Base-by-base conservation (phyloP, 768 basidiomycete genomes). In the Crepidotus variabilis region DNA sequence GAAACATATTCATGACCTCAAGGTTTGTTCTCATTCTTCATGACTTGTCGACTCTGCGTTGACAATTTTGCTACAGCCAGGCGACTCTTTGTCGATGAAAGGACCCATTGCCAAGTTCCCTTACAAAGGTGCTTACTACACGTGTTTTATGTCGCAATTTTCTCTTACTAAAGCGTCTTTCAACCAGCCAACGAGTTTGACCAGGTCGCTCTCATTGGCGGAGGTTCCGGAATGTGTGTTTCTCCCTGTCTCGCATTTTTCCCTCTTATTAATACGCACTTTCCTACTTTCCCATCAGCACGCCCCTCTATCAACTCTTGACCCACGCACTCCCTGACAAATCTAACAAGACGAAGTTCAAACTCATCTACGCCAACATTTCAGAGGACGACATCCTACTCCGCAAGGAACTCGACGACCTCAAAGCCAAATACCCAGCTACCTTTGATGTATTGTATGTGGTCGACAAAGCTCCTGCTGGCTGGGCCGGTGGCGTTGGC, bases 311-410 rank as follows among this genome's bases (percentile, higher is more conserved):
- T 75, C 92, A 93, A 71, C 74, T 97, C 63, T 67, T 95, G 47
- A 77, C 77, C 46, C 84, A 94, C 68, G 88, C 92, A 8, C 82
- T 83, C 46, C 63, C 84, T 0, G 86, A 92, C 65, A 78, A 82
- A 32, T 63, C 72, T 43, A 97, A 98, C 83, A 92, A 87, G 76
- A 98, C 97, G 58, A 94, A 94, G 65, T 97, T 92, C 78, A 96
- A 87, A 48, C 78, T 98, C 54, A 75, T 99, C 63, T 98, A 90
- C 72, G 87, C 91, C 36, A 98, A 98, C 70, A 81, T 94, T 36
- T 83, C 92, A 13, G 92, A 94, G 68, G 78, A 82, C 52, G 97
- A 99, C 68, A 97, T 99, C 60, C 85, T 95, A 52, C 82, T 96
- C 59, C 85, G 87, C 52, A 81, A 89, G 66, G 85, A 88, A 62